phyloP scores from a whole-genome alignment of 2,329 filamentous ascomycete species.

The Thielaviopsis ethacetica region DNA sequence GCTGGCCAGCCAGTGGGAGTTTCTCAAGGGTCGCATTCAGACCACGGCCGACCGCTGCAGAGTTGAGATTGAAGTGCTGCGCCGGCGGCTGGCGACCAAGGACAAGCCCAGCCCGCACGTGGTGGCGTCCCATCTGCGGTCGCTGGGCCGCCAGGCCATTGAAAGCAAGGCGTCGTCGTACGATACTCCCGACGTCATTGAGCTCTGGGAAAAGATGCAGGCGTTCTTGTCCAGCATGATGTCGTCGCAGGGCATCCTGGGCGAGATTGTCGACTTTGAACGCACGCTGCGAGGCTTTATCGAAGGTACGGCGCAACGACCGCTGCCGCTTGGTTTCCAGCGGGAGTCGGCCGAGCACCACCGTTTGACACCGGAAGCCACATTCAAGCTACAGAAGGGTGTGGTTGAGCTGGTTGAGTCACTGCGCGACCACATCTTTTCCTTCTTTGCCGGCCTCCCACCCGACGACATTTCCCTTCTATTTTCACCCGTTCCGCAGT shows the following conservation, averaged over 20 bases:
- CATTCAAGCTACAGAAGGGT: slow-evolving; percentile 57
- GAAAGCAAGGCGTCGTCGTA: slow-evolving; percentile 45
- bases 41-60: slow-evolving; percentile 69
- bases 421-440: slow-evolving; percentile 61
- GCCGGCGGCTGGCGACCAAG: slow-evolving; percentile 58
- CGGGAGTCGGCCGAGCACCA: slow-evolving; percentile 71
- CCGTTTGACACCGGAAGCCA: slow-evolving; percentile 54
- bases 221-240: slow-evolving; percentile 58
- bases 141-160: slow-evolving; percentile 50
- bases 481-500: slow-evolving; percentile 61
- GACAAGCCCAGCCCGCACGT: slow-evolving; percentile 54
- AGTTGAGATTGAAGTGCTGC: slow-evolving; percentile 81
- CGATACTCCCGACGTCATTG: slow-evolving; percentile 68
- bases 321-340: slow-evolving; percentile 64
- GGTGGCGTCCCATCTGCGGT: slow-evolving; percentile 60
- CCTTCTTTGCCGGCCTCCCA: slow-evolving; percentile 76
- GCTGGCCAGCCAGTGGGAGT: slow-evolving; percentile 78
- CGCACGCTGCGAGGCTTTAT: slow-evolving; percentile 83
- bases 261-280: slow-evolving; percentile 88
- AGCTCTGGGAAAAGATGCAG: slow-evolving; percentile 84
- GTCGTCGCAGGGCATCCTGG: slow-evolving; percentile 64
- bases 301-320: slow-evolving; percentile 65
- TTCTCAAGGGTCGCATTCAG: slow-evolving; percentile 73
- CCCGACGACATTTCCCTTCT: slow-evolving; percentile 80
- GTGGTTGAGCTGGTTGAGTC: slow-evolving; percentile 68